Base-by-base conservation (phyloP, 1,284 basidiomycete genomes). In the Cryptococcus deneoformans region DNA sequence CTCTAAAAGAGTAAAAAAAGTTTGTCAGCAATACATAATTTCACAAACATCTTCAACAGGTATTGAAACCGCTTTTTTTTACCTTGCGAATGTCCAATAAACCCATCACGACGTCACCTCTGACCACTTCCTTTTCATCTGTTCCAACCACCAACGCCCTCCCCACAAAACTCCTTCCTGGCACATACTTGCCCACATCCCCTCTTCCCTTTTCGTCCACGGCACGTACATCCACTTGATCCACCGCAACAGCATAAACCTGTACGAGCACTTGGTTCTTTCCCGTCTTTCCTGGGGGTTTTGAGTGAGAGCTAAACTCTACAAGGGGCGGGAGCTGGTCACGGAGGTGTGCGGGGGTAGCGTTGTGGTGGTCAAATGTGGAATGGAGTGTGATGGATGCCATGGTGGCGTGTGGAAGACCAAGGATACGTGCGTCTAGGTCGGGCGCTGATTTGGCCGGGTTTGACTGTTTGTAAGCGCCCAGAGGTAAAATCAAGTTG, bases 51-150 rank as follows among this genome's bases (percentile, higher is more conserved):
- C 20, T 20, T 20, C 20, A 20, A 20, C 20, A 20, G 20, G 20
- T 20, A 20, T 20, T 20, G 20, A 20, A 20, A 20, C 20, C 14
- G 24, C 48, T 72, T 83, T 65, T 65, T 29, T 29, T 29, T 29
- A 90, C 90, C 85, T 90, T 90, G 61, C 82, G 81, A 14, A 88
- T 80, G 67, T 91, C 87, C 67, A 87, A 68, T 56, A 92, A 66
- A 9, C 90, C 91, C 58, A 89, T 79, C 9, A 92, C 87, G 84
- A 90, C 89, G 67, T 94, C 91, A 7, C 89, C 89, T 63, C 85
- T 84, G 68, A 81, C 81, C 20, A 85, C 81, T 40, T 88, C 87
- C 49, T 81, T 82, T 14, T 92, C 89, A 54, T 90, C 88, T 81
- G 85, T 87, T 1, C 91, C 91, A 59, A 84, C 85, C 65, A 89